phyloP scores from a whole-genome alignment of 768 basidiomycete species.

The Boletellus sp. region DNA sequence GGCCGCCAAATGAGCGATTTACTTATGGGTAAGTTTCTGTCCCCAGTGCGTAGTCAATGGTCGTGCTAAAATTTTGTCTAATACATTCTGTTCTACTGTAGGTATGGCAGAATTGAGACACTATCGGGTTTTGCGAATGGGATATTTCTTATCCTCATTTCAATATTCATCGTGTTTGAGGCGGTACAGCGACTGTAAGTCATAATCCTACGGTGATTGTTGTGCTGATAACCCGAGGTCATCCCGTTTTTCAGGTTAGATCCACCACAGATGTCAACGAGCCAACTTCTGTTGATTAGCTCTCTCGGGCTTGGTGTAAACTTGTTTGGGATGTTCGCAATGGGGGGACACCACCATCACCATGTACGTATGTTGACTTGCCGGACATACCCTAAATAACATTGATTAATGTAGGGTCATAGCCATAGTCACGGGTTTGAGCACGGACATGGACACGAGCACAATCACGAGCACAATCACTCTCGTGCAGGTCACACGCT shows the following conservation, averaged over 20 bases:
- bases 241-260: conserved; percentile 53
- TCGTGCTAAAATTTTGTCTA: neutral
- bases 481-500: conserved; percentile 35
- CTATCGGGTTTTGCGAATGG: conserved; percentile 98
- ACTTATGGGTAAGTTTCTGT: conserved; percentile 77
- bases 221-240: neutral
- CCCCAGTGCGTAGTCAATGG: neutral
- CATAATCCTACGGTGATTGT: conserved; percentile 21
- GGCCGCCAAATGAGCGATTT: conserved; percentile 92
- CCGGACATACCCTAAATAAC: neutral
- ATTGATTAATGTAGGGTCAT: conserved; percentile 16
- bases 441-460: conserved; percentile 11
- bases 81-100: conserved; percentile 26
- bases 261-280: conserved; percentile 97
- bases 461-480: conserved; percentile 28
- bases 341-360: conserved; percentile 82
- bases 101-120: conserved; percentile 95
- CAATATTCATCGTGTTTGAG: conserved; percentile 97
- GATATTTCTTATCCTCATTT: conserved; percentile 88
- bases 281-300: conserved; percentile 85
- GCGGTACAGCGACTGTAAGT: conserved; percentile 87
- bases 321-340: conserved; percentile 97
- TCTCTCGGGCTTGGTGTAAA: conserved; percentile 89
- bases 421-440: conserved; percentile 12
- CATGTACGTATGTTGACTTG: conserved; percentile 49